Percentiles rank a stretch among this genome's conserved stretches.
Evolutionary conservation across 2,329 filamentous ascomycete genomes (phyloP).

Genomic region (Talaromyces verruculosus): DNA sequence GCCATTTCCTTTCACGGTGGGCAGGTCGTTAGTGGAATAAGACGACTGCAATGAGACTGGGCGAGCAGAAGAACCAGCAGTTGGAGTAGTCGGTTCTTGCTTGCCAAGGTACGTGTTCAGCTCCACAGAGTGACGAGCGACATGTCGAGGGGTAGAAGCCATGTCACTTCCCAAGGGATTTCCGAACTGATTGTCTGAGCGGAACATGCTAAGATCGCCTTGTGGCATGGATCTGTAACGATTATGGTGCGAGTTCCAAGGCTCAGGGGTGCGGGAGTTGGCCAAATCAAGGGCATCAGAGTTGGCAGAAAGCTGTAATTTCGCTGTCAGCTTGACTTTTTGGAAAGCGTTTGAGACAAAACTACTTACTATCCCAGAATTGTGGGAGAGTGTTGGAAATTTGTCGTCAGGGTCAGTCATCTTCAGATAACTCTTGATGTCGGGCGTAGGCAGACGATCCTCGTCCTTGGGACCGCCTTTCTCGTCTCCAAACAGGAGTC

Average conservation of each 20-base stretch:
- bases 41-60: conserved; percentile 67
- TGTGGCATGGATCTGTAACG: conserved; percentile 67
- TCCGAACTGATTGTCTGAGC: conserved; percentile 36
- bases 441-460: conserved; percentile 58
- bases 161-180: conserved; percentile 33
- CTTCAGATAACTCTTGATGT: conserved; percentile 68
- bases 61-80: conserved; percentile 36
- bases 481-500: conserved; percentile 84
- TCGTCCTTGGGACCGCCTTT: conserved; percentile 45
- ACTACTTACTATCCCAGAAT: conserved; percentile 54
- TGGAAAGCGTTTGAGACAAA: not conserved
- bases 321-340: conserved; percentile 28
- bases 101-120: conserved; percentile 39
- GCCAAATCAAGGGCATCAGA: conserved; percentile 80
- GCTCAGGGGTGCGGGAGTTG: conserved; percentile 64
- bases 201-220: conserved; percentile 49
- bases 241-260: conserved; percentile 65
- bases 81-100: conserved; percentile 29
- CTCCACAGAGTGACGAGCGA: conserved; percentile 48
- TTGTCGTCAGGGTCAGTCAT: conserved; percentile 75
- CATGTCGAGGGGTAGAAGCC: conserved; percentile 37
- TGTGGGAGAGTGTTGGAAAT: conserved; percentile 68
- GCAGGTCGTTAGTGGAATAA: conserved; percentile 85
- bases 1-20: conserved; percentile 73
- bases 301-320: conserved; percentile 70